Evolutionary conservation across 2,329 filamentous ascomycete genomes (phyloP).

Genomic region (Aspergillus quadrilineatus): DNA sequence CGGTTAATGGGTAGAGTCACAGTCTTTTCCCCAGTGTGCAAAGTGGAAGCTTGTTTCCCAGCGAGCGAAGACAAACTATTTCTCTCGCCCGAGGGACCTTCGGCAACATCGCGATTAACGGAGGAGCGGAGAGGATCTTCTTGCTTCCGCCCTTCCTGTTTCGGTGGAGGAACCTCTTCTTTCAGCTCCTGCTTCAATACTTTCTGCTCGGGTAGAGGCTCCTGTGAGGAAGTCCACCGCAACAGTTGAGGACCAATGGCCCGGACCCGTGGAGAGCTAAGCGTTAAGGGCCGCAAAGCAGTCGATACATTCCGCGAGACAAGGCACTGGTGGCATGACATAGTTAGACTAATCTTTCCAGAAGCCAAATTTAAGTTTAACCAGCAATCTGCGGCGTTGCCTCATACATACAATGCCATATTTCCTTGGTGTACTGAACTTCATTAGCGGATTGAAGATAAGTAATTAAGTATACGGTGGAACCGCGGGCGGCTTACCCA

Average conservation of each 20-base stretch:
- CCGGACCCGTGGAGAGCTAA: background rate
- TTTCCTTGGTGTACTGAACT: constrained; percentile 12
- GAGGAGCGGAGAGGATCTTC: background rate
- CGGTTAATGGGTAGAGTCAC: background rate
- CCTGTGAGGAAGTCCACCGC: constrained; percentile 7
- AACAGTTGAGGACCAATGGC: background rate
- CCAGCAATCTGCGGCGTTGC: background rate
- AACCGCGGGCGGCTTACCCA: background rate
- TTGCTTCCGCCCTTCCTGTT: background rate
- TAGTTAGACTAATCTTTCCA: background rate
- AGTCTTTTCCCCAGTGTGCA: background rate
- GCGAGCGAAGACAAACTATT: no score
- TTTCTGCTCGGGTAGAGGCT: background rate
- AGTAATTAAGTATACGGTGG: background rate
- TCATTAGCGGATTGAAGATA: constrained; percentile 6
- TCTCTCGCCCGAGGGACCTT: no score
- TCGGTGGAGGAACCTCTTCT: background rate
- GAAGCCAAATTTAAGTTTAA: background rate
- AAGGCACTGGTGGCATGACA: background rate
- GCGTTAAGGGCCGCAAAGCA: background rate
- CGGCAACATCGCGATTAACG: background rate
- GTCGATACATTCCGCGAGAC: constrained; percentile 7
- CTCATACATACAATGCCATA: constrained; percentile 12
- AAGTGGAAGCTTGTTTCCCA: no score
- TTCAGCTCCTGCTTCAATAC: background rate